These are phyloP conservation scores for Gyromitra esculenta DNA, from an alignment of 2,329 filamentous ascomycete species.

Conservation along the genomic window DNA sequence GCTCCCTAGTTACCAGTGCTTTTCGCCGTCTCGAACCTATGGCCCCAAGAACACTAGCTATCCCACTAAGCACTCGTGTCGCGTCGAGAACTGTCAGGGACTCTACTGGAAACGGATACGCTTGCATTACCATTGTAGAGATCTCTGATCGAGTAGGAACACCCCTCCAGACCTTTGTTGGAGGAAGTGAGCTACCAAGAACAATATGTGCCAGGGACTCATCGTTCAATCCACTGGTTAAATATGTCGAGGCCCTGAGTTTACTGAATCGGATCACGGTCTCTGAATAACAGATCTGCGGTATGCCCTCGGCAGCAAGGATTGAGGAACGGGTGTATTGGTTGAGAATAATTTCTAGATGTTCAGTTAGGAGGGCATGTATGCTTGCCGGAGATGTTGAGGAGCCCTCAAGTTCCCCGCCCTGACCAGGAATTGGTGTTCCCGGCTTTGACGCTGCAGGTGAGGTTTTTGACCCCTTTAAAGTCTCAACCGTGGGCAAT, in stretches of 20 bases:
- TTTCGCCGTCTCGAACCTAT: constrained; percentile 88
- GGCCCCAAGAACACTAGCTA: constrained; percentile 82
- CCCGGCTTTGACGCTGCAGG: constrained; percentile 58
- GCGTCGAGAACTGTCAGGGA: constrained; percentile 77
- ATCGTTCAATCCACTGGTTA: constrained; percentile 72
- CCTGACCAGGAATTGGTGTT: constrained; percentile 46
- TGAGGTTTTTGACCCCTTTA: constrained; percentile 58
- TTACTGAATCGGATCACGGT: constrained; percentile 77
- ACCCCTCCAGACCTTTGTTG: constrained; percentile 48
- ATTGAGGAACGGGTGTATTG: constrained; percentile 75
- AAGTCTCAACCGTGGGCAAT: constrained; percentile 54
- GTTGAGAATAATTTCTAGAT: constrained; percentile 77
- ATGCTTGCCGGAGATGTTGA: constrained; percentile 55
- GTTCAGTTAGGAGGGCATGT: constrained; percentile 71
- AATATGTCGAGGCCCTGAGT: constrained; percentile 73
- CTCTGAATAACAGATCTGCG: constrained; percentile 76
- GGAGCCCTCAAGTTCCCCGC: constrained; percentile 34
- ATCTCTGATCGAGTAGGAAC: constrained; percentile 55
- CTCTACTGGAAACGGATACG: constrained; percentile 66
- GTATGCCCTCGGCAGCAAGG: constrained; percentile 73
- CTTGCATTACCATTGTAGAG: constrained; percentile 66
- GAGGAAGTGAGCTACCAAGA: constrained; percentile 68
- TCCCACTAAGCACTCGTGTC: constrained; percentile 81
- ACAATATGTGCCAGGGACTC: constrained; percentile 73
- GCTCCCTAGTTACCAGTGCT: constrained; percentile 85